These are phyloP conservation scores for Alternaria hordeiaustralica DNA, from an alignment of 2,329 filamentous ascomycete species.

Conservation along the genomic window DNA sequence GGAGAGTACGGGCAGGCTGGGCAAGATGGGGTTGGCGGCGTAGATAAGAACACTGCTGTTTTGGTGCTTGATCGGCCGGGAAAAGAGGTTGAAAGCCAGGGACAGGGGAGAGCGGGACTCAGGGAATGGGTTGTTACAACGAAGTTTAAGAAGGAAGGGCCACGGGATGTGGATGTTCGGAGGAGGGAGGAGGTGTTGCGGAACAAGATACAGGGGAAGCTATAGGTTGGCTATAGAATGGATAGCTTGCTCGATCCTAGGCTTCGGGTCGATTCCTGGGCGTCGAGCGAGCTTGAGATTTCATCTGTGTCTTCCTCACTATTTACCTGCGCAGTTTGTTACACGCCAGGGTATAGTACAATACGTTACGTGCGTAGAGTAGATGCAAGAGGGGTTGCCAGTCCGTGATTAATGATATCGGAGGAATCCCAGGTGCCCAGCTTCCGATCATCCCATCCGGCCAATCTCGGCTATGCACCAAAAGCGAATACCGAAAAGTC, in stretches of 20 bases:
- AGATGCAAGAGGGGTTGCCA: too few relatives aligned
- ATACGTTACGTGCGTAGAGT: too few relatives aligned
- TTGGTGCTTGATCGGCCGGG: slow-evolving; percentile 63
- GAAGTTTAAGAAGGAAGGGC: slow-evolving; percentile 63
- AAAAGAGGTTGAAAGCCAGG: slow-evolving; percentile 60
- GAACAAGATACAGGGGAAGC: slow-evolving; percentile 16
- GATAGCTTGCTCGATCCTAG: background rate
- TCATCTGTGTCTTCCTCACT: background rate
- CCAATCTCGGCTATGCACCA: background rate
- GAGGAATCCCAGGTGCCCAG: background rate
- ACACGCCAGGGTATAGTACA: too few relatives aligned
- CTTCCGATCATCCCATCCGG: background rate
- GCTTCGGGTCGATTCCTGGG: background rate
- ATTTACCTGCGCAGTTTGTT: too few relatives aligned
- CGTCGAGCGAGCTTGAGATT: background rate
- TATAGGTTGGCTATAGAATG: slow-evolving; percentile 5
- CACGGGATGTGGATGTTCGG: slow-evolving; percentile 62
- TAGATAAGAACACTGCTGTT: slow-evolving; percentile 59
- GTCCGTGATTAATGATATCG: background rate
- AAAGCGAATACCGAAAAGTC: background rate
- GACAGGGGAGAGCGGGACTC: slow-evolving; percentile 57
- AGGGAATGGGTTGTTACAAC: slow-evolving; percentile 64
- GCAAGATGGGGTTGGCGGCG: slow-evolving; percentile 40
- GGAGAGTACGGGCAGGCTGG: slow-evolving; percentile 43
- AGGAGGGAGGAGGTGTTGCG: slow-evolving; percentile 54